phyloP scores from a whole-genome alignment of 1,284 basidiomycete genomes.

The Somion occarium region DNA sequence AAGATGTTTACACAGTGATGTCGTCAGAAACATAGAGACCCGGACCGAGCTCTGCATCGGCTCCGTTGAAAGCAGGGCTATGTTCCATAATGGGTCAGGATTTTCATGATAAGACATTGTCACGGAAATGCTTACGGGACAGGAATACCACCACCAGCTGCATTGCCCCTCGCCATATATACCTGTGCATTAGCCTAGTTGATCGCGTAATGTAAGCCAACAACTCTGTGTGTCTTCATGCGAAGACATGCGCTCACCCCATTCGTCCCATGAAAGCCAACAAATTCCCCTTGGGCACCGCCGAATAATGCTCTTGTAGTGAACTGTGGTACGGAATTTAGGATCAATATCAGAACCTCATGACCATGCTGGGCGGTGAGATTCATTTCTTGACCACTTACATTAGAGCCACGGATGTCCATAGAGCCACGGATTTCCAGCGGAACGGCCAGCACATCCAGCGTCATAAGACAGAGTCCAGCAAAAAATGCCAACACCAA shows the following conservation, averaged over 20 bases:
- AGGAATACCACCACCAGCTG: background rate
- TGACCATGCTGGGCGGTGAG: no score
- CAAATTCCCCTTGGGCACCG: background rate
- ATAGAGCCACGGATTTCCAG: no score
- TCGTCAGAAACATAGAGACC: background rate
- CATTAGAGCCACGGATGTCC: no score
- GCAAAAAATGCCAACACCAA: background rate
- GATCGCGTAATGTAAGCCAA: no score
- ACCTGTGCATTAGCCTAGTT: no score
- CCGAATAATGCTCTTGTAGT: background rate
- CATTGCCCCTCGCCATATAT: no score
- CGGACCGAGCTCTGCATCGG: background rate
- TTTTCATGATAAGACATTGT: background rate
- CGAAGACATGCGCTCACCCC: background rate
- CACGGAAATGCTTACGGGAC: background rate
- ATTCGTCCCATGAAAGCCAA: background rate
- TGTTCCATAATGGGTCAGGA: background rate
- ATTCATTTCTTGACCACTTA: no score
- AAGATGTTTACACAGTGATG: background rate
- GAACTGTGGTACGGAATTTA: no score
- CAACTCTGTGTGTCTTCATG: no score
- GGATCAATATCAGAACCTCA: no score
- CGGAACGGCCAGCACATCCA: background rate
- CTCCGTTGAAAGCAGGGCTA: background rate
- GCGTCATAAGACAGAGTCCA: background rate